A percentile compares a stretch with the other conserved stretches of the same genome.
Evolutionary conservation across 345 rosid genomes (phyloP).

Genomic region (Adansonia digitata): DNA sequence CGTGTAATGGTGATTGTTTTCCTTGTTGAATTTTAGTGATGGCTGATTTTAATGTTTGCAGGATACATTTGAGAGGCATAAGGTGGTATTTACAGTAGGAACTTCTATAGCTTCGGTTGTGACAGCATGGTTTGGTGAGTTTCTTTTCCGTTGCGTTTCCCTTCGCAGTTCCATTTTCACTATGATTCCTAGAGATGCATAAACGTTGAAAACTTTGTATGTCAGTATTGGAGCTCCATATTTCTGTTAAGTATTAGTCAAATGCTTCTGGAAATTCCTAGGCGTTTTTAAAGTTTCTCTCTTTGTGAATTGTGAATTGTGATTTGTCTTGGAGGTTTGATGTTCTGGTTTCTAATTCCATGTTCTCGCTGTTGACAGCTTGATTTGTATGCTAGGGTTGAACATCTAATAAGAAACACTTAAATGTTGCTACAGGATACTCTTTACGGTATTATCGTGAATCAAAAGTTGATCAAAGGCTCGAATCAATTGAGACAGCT

Average conservation of each 20-base stretch:
- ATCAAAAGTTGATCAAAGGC: conserved; percentile 55
- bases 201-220: background rate
- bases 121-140: conserved; percentile 86
- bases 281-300: background rate
- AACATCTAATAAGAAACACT: conserved; percentile 9
- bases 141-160: background rate
- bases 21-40: background rate
- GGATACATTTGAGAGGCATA: conserved; percentile 88
- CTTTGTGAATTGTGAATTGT: too few relatives aligned
- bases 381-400: background rate
- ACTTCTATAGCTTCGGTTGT: conserved; percentile 90
- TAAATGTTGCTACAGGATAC: conserved; percentile 46
- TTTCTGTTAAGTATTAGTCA: background rate
- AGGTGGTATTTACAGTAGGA: conserved; percentile 80
- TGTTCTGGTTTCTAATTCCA: background rate
- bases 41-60: conserved; percentile 20
- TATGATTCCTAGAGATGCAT: background rate
- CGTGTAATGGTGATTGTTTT: conserved; percentile 10
- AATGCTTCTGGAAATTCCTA: background rate
- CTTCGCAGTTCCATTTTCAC: background rate
- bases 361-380: background rate
- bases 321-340: background rate
- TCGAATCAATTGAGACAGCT: conserved; percentile 62
- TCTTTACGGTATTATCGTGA: conserved; percentile 53
- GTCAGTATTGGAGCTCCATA: background rate